Evolutionary conservation across 805 yeast genomes (phyloP).

Genomic region (Yarrowia osloensis): DNA sequence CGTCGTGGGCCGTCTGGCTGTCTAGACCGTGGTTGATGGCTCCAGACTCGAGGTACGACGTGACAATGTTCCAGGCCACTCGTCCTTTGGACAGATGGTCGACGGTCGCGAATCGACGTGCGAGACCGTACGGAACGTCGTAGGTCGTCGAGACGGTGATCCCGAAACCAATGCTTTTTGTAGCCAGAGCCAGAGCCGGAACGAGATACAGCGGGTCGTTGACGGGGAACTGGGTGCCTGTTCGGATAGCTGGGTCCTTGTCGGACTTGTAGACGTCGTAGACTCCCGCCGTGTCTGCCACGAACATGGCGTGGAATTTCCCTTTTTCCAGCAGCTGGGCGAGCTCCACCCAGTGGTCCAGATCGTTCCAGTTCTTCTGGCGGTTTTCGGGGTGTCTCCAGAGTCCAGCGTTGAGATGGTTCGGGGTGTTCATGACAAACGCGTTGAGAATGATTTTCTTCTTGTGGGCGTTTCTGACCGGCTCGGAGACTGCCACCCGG

Average conservation of each 20-base stretch:
- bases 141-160: constrained; percentile 49
- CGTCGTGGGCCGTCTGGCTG: constrained; percentile 46
- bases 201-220: constrained; percentile 48
- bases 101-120: constrained; percentile 49
- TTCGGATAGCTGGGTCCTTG: constrained; percentile 43
- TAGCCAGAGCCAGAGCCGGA: constrained; percentile 49
- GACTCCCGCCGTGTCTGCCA: constrained; percentile 48
- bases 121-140: constrained; percentile 49
- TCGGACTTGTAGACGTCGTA: constrained; percentile 47
- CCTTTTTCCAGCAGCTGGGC: constrained; percentile 46
- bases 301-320: constrained; percentile 45
- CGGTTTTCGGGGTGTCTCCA: constrained; percentile 49
- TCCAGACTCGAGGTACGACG: constrained; percentile 49
- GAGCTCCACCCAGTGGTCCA: constrained; percentile 46
- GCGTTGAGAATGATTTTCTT: constrained; percentile 46
- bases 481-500: background rate
- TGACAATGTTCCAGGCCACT: constrained; percentile 53
- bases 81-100: constrained; percentile 50
- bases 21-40: constrained; percentile 47
- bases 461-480: background rate
- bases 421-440: constrained; percentile 43
- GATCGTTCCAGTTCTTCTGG: constrained; percentile 39
- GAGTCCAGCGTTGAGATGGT: constrained; percentile 40
- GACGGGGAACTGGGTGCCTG: constrained; percentile 45
- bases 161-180: constrained; percentile 47